Conservation (phyloP, 805 yeast species). For the Candida alai region DNA sequence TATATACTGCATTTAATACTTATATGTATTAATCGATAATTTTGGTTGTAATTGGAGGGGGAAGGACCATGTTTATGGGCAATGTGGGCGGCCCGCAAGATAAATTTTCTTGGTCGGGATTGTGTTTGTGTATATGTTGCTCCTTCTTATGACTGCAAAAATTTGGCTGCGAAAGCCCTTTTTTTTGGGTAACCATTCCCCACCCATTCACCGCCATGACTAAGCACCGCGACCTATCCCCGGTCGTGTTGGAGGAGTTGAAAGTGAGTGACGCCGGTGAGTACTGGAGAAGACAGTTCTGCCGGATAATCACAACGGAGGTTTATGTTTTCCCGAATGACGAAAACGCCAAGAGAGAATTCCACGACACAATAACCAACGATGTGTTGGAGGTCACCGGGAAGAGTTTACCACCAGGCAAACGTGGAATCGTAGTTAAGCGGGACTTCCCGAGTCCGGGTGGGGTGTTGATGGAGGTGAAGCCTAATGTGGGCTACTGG, state of each 20-base stretch:
- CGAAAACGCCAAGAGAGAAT: conserved; percentile 4
- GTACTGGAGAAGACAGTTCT: conserved; percentile 1
- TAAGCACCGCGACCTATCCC: no score
- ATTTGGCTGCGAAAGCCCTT: no score
- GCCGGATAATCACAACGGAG: neutral
- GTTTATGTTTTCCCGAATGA: conserved; percentile 8
- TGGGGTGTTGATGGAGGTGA: conserved; percentile 1
- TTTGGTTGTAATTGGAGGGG: no score
- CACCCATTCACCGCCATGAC: no score
- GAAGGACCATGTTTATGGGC: no score
- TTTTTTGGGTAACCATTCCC: no score
- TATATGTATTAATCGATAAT: no score
- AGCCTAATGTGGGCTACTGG: neutral
- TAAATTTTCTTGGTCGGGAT: no score
- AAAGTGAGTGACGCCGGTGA: conserved; percentile 1
- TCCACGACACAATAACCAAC: conserved; percentile 8
- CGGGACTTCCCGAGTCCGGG: neutral
- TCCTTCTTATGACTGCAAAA: no score
- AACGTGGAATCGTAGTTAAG: conserved; percentile 2
- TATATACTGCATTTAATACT: no score
- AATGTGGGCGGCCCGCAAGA: no score
- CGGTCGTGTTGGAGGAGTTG: neutral
- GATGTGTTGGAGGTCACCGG: conserved; percentile 4
- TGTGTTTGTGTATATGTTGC: no score
- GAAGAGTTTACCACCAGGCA: conserved; percentile 5